These are phyloP conservation scores for Fusarium pseudonygamai DNA, from an alignment of 2,329 filamentous ascomycete species.

Conservation along the genomic window DNA sequence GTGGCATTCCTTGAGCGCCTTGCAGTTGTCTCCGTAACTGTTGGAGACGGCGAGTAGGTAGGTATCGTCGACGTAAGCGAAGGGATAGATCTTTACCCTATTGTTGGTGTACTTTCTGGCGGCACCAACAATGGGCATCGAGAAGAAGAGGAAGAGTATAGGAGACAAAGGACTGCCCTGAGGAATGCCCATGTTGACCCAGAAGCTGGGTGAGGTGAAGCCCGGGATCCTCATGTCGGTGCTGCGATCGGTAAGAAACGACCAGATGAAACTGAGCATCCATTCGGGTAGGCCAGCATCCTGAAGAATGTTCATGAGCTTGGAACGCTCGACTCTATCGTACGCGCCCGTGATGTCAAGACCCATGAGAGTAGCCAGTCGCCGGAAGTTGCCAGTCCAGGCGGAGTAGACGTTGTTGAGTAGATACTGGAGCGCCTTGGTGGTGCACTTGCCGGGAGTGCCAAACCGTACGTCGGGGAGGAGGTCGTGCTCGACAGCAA, in stretches of 20 bases:
- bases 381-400: not conserved
- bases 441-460: not conserved
- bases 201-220: not conserved
- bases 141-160: constrained; percentile 19
- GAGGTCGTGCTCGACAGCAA: not conserved
- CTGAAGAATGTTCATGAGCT: not conserved
- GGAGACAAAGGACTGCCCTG: constrained; percentile 20
- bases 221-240: not conserved
- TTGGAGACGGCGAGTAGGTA: not conserved
- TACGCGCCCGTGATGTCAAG: constrained; percentile 22
- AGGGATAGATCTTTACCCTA: not conserved
- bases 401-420: not conserved
- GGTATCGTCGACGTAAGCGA: not conserved
- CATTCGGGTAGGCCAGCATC: not conserved
- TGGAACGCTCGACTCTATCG: not conserved
- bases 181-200: constrained; percentile 21
- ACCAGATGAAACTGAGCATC: not conserved
- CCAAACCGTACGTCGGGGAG: not conserved
- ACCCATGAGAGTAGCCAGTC: not conserved
- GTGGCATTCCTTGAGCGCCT: not conserved
- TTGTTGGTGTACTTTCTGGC: not conserved
- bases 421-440: not conserved
- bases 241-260: constrained; percentile 6
- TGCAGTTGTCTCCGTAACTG: constrained; percentile 1
- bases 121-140: not conserved